Percentiles rank a stretch among this genome's conserved stretches.
These are phyloP conservation scores for Neoascochyta sp. DNA, from an alignment of 2,329 filamentous ascomycete species.

Conservation along the genomic window DNA sequence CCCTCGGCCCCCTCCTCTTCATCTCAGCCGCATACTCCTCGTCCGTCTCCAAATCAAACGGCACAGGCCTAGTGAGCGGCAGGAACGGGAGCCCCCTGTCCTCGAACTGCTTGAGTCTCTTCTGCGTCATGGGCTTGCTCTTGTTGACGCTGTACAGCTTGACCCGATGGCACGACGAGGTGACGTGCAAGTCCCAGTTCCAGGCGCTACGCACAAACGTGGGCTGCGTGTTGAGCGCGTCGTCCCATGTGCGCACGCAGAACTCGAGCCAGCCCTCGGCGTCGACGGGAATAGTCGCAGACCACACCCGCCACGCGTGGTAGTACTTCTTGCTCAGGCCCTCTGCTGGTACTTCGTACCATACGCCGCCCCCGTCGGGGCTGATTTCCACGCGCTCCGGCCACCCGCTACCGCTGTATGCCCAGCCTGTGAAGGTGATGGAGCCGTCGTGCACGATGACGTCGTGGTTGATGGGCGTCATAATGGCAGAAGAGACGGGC, in stretches of 20 bases:
- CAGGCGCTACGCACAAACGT: conserved; percentile 44
- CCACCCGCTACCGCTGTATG: conserved; percentile 45
- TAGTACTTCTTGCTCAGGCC: conserved; percentile 61
- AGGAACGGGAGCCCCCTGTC: conserved; percentile 46
- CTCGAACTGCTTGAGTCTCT: conserved; percentile 52
- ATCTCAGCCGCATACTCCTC: conserved; percentile 49
- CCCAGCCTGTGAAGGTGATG: conserved; percentile 52
- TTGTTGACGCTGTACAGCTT: conserved; percentile 58
- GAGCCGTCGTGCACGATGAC: conserved; percentile 58
- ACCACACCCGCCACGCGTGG: conserved; percentile 64
- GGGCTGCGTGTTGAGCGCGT: conserved; percentile 47
- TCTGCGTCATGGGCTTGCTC: conserved; percentile 46
- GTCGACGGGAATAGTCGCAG: conserved; percentile 57
- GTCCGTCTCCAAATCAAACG: conserved; percentile 49
- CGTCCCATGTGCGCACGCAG: conserved; percentile 44
- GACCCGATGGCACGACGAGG: conserved; percentile 58
- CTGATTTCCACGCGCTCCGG: conserved; percentile 62
- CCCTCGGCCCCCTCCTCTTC: conserved; percentile 40
- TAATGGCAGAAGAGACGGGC: conserved; percentile 65
- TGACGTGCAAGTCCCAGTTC: conserved; percentile 66
- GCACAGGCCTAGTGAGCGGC: conserved; percentile 54
- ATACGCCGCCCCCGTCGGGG: conserved; percentile 59
- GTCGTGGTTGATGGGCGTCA: conserved; percentile 60
- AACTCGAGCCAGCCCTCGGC: conserved; percentile 48
- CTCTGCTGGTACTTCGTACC: conserved; percentile 60